Percentiles rank a stretch among this genome's conserved stretches.
phyloP scores from a whole-genome alignment of 139 green algal genomes.

The Astrephomene gubernaculifera region DNA sequence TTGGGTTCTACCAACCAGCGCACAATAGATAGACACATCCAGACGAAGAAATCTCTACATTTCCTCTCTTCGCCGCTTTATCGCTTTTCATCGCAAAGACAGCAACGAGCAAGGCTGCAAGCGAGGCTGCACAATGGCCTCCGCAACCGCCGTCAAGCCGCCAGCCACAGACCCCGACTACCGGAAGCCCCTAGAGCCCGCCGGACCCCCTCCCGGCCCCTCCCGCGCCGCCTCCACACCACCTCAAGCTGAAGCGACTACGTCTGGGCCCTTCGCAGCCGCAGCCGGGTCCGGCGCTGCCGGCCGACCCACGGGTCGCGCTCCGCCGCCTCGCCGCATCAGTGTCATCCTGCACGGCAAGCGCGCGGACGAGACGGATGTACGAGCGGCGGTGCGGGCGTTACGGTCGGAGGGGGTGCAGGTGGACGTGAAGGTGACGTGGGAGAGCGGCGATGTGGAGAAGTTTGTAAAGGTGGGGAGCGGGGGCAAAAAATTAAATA shows the following conservation, averaged over 20 bases:
- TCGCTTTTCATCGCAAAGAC: too few species aligned
- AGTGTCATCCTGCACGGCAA: constrained; percentile 59
- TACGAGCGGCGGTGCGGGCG: constrained; percentile 24
- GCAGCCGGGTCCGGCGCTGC: not conserved
- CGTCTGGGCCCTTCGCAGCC: not conserved
- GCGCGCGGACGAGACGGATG: constrained; percentile 39
- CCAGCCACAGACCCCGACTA: constrained; percentile 20
- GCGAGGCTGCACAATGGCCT: constrained; percentile 28
- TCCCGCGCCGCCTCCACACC: not conserved
- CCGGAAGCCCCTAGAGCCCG: constrained; percentile 8
- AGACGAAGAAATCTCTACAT: too few species aligned
- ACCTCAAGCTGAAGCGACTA: too few species aligned
- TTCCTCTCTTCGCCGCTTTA: too few species aligned
- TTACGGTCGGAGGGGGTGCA: constrained; percentile 16
- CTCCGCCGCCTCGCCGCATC: too few species aligned
- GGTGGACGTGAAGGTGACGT: constrained; percentile 55
- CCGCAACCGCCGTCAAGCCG: not conserved
- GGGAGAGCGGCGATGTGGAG: constrained; percentile 54
- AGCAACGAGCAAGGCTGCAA: too few species aligned
- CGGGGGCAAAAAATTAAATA: too few species aligned
- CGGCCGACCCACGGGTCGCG: not conserved
- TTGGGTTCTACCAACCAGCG: too few species aligned
- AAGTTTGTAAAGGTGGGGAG: constrained; percentile 14
- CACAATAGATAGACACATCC: too few species aligned
- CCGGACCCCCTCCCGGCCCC: not conserved